phyloP scores from a whole-genome alignment of 2,329 filamentous ascomycete genomes.

The Alternaria viburni region DNA sequence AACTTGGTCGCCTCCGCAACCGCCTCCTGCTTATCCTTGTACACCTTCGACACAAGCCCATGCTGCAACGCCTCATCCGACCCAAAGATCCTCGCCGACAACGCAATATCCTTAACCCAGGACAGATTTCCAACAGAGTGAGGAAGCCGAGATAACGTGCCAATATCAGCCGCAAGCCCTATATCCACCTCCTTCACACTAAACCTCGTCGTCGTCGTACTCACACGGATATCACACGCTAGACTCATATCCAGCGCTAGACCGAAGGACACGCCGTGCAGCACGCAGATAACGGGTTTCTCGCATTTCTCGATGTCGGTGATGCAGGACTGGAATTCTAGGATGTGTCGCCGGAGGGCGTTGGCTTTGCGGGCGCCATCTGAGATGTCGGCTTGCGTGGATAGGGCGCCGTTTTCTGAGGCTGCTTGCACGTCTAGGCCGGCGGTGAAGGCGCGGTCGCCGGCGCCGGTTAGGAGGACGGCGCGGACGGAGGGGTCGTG shows the following conservation, averaged over 20 bases:
- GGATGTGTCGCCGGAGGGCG: conserved; percentile 68
- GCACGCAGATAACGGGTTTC: conserved; percentile 63
- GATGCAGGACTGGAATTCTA: conserved; percentile 82
- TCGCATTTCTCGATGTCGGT: conserved; percentile 81
- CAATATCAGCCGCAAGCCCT: conserved; percentile 79
- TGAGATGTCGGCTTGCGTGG: conserved; percentile 30
- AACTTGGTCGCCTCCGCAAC: conserved; percentile 68
- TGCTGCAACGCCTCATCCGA: conserved; percentile 72
- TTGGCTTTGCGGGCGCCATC: conserved; percentile 68
- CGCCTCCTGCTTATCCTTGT: conserved; percentile 65
- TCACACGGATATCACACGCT: conserved; percentile 74
- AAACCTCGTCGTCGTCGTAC: conserved; percentile 65
- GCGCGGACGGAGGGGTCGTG: conserved; percentile 74
- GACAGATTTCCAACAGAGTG: conserved; percentile 73
- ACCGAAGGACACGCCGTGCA: conserved; percentile 47
- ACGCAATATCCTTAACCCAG: conserved; percentile 80
- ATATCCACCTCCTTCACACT: conserved; percentile 85
- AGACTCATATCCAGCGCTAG: conserved; percentile 61
- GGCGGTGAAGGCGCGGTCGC: conserved; percentile 82
- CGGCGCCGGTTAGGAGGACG: conserved; percentile 80
- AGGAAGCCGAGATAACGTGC: conserved; percentile 74
- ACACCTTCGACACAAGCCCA: conserved; percentile 73
- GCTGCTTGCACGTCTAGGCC: conserved; percentile 83
- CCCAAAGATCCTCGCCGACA: conserved; percentile 73
- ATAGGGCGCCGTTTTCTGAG: conserved; percentile 58